Percentiles rank a stretch among this genome's conserved stretches.
phyloP scores from a whole-genome alignment of 2,329 filamentous ascomycete genomes.

The Colletotrichum sp. region DNA sequence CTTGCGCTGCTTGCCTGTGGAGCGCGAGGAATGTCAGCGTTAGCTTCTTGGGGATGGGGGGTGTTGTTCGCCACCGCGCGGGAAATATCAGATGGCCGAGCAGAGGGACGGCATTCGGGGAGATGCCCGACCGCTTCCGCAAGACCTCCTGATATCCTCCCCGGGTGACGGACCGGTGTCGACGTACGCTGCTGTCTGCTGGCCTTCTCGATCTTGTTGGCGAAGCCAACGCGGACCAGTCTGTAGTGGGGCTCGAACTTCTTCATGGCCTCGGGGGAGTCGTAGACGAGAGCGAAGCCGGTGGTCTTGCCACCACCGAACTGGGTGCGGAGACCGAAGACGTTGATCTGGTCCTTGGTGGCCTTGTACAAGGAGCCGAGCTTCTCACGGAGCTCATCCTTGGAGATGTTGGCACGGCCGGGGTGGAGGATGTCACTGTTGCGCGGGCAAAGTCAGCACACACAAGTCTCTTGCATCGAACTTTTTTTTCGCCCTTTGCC shows the following conservation, averaged over 20 bases:
- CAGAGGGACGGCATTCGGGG: not conserved
- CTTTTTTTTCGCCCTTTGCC: not conserved
- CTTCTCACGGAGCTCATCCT: slow-evolving; percentile 97
- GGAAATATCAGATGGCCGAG: not conserved
- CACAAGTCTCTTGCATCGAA: not conserved
- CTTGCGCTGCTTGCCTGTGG: slow-evolving; percentile 99
- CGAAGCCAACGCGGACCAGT: slow-evolving; percentile 90
- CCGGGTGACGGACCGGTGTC: slow-evolving; percentile 2
- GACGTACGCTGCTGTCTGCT: slow-evolving; percentile 98
- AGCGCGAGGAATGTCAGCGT: slow-evolving; percentile 25
- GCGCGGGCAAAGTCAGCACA: slow-evolving; percentile 14
- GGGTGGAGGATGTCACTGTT: slow-evolving; percentile 98
- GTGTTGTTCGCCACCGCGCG: slow-evolving; percentile 22
- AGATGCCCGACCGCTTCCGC: not conserved
- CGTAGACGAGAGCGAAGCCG: slow-evolving; percentile 98
- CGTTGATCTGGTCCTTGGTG: slow-evolving; percentile 95
- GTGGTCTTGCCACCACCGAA: slow-evolving; percentile 99
- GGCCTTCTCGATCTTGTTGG: slow-evolving; percentile 94
- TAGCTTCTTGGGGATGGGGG: not conserved
- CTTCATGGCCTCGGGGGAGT: slow-evolving; percentile 97
- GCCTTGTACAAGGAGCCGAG: slow-evolving; percentile 97
- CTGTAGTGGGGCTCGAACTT: slow-evolving; percentile 99
- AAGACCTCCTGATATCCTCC: not conserved
- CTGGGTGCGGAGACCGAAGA: slow-evolving; percentile 98
- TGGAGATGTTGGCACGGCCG: slow-evolving; percentile 97